Evolutionary conservation across 257 asterid genomes (phyloP).

Genomic region (Rehmannia glutinosa): DNA sequence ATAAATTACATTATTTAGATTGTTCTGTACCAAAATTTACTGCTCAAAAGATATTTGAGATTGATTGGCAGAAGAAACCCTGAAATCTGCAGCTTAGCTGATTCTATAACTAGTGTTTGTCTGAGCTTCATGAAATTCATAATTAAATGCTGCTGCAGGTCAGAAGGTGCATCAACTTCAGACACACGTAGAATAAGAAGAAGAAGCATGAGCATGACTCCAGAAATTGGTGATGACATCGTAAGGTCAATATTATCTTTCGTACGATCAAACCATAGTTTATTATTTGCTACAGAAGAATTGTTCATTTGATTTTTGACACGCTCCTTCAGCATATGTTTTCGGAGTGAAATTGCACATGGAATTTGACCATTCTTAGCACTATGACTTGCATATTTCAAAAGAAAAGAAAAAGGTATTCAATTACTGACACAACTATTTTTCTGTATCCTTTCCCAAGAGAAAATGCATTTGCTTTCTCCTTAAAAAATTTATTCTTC

Average conservation of each 20-base stretch:
- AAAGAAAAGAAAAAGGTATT: background rate
- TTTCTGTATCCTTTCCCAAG: too few species aligned
- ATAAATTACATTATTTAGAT: background rate
- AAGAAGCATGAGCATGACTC: slow-evolving; percentile 96
- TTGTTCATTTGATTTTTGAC: slow-evolving; percentile 1
- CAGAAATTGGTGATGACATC: slow-evolving; percentile 96
- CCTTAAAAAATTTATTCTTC: too few species aligned
- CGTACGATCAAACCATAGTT: slow-evolving; percentile 1
- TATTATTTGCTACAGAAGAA: slow-evolving; percentile 10
- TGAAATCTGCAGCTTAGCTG: background rate
- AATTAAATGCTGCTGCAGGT: slow-evolving; percentile 47
- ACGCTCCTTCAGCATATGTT: background rate
- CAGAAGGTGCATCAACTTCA: slow-evolving; percentile 79
- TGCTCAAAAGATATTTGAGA: slow-evolving; percentile 9
- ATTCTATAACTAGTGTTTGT: background rate
- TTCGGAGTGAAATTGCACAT: background rate
- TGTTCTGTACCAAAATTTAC: background rate
- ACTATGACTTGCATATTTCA: background rate
- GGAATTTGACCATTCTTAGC: background rate
- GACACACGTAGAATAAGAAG: slow-evolving; percentile 83
- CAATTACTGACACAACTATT: background rate
- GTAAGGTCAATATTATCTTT: slow-evolving; percentile 66
- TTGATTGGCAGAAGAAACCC: background rate
- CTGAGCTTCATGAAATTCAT: slow-evolving; percentile 14
- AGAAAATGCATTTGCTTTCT: too few species aligned